These are phyloP conservation scores for Dictyostelium brefeldianum DNA, from an alignment of 78 protist species.

Conservation along the genomic window DNA sequence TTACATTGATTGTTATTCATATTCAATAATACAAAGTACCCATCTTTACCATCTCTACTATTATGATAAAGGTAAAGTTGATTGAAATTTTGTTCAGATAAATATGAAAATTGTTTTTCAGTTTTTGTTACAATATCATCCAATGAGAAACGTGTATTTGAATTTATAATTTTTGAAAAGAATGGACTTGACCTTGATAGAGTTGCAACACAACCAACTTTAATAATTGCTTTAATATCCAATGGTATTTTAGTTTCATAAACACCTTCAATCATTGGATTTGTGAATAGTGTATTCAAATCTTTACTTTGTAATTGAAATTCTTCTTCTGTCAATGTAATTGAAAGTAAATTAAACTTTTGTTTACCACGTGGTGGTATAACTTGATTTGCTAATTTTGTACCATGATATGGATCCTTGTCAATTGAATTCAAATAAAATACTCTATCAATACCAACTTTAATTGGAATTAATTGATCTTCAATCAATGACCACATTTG, in stretches of 20 bases:
- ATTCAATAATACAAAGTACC: slow-evolving; percentile 57
- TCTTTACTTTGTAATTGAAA: slow-evolving; percentile 26
- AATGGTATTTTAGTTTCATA: slow-evolving; percentile 91
- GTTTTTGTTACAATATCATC: slow-evolving; percentile 24
- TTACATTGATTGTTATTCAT: slow-evolving; percentile 11
- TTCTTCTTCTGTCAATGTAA: slow-evolving; percentile 78
- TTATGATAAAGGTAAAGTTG: slow-evolving; percentile 63
- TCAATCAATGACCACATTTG: slow-evolving; percentile 79
- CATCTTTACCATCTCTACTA: slow-evolving; percentile 76
- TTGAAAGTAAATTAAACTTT: slow-evolving; percentile 10
- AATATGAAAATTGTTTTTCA: slow-evolving; percentile 7
- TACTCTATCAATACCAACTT: slow-evolving; percentile 83
- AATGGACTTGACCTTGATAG: background rate
- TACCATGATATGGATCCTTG: slow-evolving; percentile 32
- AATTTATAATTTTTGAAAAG: background rate
- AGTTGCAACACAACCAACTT: slow-evolving; percentile 80
- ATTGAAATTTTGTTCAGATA: slow-evolving; percentile 25
- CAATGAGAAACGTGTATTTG: slow-evolving; percentile 35
- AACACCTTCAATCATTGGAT: slow-evolving; percentile 92
- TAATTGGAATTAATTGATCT: slow-evolving; percentile 50
- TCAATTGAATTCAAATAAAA: slow-evolving; percentile 87
- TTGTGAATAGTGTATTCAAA: slow-evolving; percentile 36
- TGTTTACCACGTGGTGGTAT: slow-evolving; percentile 77
- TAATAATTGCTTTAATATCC: slow-evolving; percentile 81
- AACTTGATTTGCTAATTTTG: background rate